Evolutionary conservation across 768 basidiomycete genomes (phyloP), one percentile per base, ranked within the genome.

Genomic region (Candolleomyces efflorescens): DNA sequence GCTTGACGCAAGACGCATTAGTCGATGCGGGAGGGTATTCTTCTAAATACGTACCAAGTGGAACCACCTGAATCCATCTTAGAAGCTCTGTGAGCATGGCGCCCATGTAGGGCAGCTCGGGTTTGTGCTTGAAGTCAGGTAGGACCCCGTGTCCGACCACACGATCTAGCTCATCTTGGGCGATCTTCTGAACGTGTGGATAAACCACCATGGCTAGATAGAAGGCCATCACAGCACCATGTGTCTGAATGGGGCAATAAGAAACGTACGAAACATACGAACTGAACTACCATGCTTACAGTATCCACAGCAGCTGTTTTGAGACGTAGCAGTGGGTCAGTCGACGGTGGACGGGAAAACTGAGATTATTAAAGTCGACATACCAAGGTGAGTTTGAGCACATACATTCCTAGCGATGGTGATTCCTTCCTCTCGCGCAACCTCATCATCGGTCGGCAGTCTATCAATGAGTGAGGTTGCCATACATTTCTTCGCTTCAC

Each of bases 141-240:
- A 78, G 59, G 4, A 76, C 66, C 23, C 65, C 67, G 13, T 72
- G 72, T 15, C 79, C 62, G 7, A 80, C 68, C 0, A 48, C 37
- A 4, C 23, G 20, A 59, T 80, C 79, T 17, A 81, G 63, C 60
- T 81, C 78, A 11, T 63, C 67, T 55, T 79, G 79, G 0, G 75
- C 78, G 41, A 62, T 71, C 18, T 53, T 59, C 59, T 73, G 73
- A 17, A 65, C 64, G 11, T 72, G 68, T 1, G 76, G 78, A 56
- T 76, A 64, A 10, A 72, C 56, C 3, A 71, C 62, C 71, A 80
- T 74, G 3, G 74, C 74, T 3, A 59, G 20, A 32, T 37, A 53
- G 11, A 59, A 43, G 11, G 32, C 58, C 26, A 52, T 41, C 18
- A 17, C 38, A 10, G 50, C 26, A 43, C 50, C 26, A 17, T 52